Base-by-base conservation (phyloP, 192 early-diverging fungal genomes). In the Globomyces pollinis-pini region DNA sequence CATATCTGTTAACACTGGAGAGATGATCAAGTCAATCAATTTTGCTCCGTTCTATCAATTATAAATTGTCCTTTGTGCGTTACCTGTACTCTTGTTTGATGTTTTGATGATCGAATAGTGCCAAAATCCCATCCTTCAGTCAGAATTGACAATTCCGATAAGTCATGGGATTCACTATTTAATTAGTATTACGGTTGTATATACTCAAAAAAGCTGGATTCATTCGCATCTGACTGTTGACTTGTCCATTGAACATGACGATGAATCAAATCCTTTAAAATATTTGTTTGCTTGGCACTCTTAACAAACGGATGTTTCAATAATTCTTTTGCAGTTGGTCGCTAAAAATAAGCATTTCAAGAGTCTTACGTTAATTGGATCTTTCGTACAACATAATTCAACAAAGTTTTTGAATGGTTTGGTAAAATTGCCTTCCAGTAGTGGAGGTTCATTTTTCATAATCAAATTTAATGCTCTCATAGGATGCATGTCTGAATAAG, bases 391-490 rank as follows among this genome's bases (percentile, higher is more conserved):
- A 66, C 96, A 99, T 1, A 83, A 57, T 5, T 75, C 60, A 7
- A 97, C 80, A 77, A 99, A 96, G 39, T 96, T 93, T 60, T 88
- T 86, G 74, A 99, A 94, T 0, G 77, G 60, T 65, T 83, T 86
- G 32, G 86, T 85, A 64, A 85, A 94, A 13, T 63, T 69, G 2
- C 86, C 83, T 31, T 85, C 87, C 35, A 97, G 73, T 50, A 67
- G 62, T 34, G 94, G 93, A 15, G 96, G 91, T 16, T 86, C 82
- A 45, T 89, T 88, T 65, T 92, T 89, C 23, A 91, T 92, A 53
- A 96, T 97, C 38, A 92, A 71, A 62, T 97, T 93, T 33, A 99
- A 72, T 12, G 88, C 93, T 66, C 88, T 87, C 84, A 93, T 89
- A 2, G 93, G 91, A 53, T 90, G 90, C 59, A 90, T 67, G 60